A percentile compares a stretch with the other conserved stretches of the same genome.
Conservation (phyloP, 768 basidiomycete genomes). For the Suillus occidentalis region DNA sequence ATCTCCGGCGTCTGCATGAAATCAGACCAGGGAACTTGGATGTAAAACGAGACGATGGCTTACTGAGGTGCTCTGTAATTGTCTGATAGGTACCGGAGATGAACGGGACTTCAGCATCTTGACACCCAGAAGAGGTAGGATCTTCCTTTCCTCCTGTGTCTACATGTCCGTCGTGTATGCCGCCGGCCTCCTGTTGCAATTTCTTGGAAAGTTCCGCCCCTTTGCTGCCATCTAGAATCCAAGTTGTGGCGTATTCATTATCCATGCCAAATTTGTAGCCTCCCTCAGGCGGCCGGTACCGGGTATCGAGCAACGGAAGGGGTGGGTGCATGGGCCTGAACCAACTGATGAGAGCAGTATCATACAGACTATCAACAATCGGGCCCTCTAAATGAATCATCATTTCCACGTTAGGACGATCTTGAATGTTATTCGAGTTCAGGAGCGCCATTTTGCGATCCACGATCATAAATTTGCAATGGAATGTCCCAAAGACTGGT, state of each 20-base stretch:
- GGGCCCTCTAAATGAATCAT: conserved; percentile 72
- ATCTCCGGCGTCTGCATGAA: conserved; percentile 32
- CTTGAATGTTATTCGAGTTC: conserved; percentile 70
- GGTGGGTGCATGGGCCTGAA: conserved; percentile 46
- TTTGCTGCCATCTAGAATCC: conserved; percentile 28
- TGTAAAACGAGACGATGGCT: conserved; percentile 7
- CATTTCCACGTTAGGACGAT: conserved; percentile 54
- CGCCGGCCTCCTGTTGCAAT: conserved; percentile 15
- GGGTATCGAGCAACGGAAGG: conserved; percentile 39
- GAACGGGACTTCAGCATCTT: conserved; percentile 17
- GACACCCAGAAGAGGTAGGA: neutral
- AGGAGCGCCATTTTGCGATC: conserved; percentile 67
- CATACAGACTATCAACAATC: conserved; percentile 68
- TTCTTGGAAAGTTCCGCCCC: conserved; percentile 27
- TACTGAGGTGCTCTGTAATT: conserved; percentile 42
- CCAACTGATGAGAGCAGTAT: conserved; percentile 67
- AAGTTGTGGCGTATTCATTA: conserved; percentile 30
- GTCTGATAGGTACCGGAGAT: conserved; percentile 36
- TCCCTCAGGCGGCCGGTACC: conserved; percentile 29
- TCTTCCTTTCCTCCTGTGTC: neutral
- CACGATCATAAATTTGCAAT: conserved; percentile 68
- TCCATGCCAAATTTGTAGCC: conserved; percentile 41
- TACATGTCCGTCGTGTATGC: conserved; percentile 8
- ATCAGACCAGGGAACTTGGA: conserved; percentile 13
- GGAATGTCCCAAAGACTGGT: conserved; percentile 65